Percentiles rank a stretch among this genome's conserved stretches.
These are phyloP conservation scores for Theileria orientalis DNA, from an alignment of 169 alveolate species.

Conservation along the genomic window DNA sequence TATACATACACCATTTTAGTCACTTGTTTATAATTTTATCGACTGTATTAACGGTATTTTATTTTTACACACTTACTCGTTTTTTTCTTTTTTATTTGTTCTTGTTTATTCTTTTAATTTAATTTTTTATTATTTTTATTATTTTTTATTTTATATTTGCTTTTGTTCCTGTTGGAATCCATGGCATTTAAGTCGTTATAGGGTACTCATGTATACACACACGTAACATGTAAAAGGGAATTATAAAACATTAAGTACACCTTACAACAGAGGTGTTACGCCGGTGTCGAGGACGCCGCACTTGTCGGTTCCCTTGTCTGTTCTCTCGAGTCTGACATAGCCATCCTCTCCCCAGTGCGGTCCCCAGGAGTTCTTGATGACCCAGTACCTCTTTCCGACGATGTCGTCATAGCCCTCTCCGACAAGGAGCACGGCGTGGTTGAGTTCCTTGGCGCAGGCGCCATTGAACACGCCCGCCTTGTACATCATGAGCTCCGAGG, in stretches of 20 bases:
- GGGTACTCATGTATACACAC: no score
- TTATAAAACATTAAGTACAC: no score
- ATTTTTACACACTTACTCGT: background rate
- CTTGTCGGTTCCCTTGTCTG: constrained; percentile 45
- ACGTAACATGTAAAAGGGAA: no score
- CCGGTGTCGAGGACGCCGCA: constrained; percentile 46
- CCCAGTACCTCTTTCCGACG: constrained; percentile 70
- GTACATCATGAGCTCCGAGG: constrained; percentile 80
- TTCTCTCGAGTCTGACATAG: constrained; percentile 68
- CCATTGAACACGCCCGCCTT: constrained; percentile 74
- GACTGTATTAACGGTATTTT: background rate
- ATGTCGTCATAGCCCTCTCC: constrained; percentile 77
- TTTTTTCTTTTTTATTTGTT: no score
- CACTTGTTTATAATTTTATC: background rate
- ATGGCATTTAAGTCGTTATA: no score
- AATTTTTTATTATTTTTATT: no score
- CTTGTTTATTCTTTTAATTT: background rate
- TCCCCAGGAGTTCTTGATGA: constrained; percentile 85
- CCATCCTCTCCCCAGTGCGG: constrained; percentile 83
- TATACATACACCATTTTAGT: background rate
- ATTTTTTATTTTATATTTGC: no score
- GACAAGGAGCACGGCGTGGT: constrained; percentile 83
- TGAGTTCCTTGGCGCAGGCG: constrained; percentile 56
- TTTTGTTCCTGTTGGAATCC: no score
- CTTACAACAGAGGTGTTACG: constrained; percentile 52